Evolutionary conservation across 208 protist genomes (phyloP).

Genomic region (Trypanosomatidae sp.): DNA sequence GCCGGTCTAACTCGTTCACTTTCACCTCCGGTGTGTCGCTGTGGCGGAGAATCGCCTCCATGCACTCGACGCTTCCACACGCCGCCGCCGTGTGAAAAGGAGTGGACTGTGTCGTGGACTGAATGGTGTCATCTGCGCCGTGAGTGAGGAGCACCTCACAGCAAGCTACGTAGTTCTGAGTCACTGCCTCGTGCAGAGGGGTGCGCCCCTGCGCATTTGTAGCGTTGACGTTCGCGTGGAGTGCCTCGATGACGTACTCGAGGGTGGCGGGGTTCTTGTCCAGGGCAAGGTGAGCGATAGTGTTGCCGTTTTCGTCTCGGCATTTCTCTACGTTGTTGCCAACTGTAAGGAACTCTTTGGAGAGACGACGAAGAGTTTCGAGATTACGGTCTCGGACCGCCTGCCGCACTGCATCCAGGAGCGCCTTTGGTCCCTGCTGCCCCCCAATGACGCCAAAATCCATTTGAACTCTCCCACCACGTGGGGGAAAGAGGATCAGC

Average conservation of each 20-base stretch:
- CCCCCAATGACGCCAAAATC: slow-evolving; percentile 68
- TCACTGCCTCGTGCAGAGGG: slow-evolving; percentile 86
- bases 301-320: slow-evolving; percentile 86
- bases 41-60: slow-evolving; percentile 81
- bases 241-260: slow-evolving; percentile 61
- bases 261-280: slow-evolving; percentile 70
- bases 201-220: slow-evolving; percentile 85
- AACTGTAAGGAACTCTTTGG: slow-evolving; percentile 74
- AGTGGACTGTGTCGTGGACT: slow-evolving; percentile 85
- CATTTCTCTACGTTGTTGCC: slow-evolving; percentile 86
- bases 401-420: slow-evolving; percentile 78
- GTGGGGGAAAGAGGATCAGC: not conserved
- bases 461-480: slow-evolving; percentile 16
- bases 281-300: slow-evolving; percentile 78
- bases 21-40: slow-evolving; percentile 61
- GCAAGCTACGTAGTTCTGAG: slow-evolving; percentile 79
- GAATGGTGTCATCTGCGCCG: slow-evolving; percentile 80
- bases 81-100: slow-evolving; percentile 90
- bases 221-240: slow-evolving; percentile 74
- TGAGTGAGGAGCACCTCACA: slow-evolving; percentile 81
- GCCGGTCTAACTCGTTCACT: slow-evolving; percentile 87
- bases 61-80: slow-evolving; percentile 88
- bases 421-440: slow-evolving; percentile 79
- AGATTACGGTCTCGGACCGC: slow-evolving; percentile 70
- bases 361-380: slow-evolving; percentile 62